phyloP scores from a whole-genome alignment of 495 filamentous ascomycete genomes.

The Geoglossum glabrum region DNA sequence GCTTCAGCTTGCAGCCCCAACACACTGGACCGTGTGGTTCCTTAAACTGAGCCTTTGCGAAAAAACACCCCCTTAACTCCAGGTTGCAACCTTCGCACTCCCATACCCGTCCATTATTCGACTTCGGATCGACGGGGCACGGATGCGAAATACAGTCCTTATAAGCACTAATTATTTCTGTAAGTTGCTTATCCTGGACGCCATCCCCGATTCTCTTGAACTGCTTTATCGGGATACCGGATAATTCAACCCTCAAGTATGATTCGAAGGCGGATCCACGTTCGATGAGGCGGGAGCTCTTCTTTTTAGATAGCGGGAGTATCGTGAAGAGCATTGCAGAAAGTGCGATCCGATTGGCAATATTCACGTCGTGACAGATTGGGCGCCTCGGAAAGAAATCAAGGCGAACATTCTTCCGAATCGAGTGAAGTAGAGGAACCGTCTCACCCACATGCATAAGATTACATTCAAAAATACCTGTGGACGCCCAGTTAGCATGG shows the following conservation, averaged over 20 bases:
- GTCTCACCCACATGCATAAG: background rate
- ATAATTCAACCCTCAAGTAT: background rate
- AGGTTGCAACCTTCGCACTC: background rate
- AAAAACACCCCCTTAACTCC: background rate
- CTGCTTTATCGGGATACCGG: background rate
- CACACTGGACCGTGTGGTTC: background rate
- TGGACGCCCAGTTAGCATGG: background rate
- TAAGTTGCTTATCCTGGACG: background rate
- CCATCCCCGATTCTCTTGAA: background rate
- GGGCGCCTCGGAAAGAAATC: background rate
- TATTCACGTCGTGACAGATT: background rate
- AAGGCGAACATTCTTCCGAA: background rate
- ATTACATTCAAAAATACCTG: background rate
- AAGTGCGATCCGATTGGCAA: background rate
- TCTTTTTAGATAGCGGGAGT: background rate
- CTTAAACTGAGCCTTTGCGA: background rate
- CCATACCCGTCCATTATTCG: background rate
- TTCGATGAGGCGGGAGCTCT: background rate
- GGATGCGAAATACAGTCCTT: background rate
- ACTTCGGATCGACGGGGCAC: background rate
- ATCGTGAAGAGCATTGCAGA: background rate
- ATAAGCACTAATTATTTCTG: background rate
- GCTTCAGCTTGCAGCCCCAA: background rate
- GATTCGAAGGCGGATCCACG: background rate
- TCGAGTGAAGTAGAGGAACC: background rate